phyloP scores from a whole-genome alignment of 78 protist genomes.

The Cavenderia fasciculata region DNA sequence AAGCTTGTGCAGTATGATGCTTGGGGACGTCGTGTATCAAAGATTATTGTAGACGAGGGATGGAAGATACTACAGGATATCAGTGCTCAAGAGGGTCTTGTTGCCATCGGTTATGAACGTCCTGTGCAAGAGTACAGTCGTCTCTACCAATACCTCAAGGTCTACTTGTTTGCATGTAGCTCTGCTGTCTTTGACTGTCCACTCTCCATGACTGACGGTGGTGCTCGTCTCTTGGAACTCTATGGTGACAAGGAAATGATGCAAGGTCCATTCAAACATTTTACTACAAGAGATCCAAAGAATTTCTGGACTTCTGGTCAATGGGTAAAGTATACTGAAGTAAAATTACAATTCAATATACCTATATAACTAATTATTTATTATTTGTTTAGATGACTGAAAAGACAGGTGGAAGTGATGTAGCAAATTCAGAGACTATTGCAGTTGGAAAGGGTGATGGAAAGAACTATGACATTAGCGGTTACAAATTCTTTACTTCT shows the following conservation, averaged over 20 bases:
- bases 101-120: slow-evolving; percentile 75
- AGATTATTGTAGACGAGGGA: slow-evolving; percentile 65
- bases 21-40: slow-evolving; percentile 77
- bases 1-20: slow-evolving; percentile 60
- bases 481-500: slow-evolving; percentile 81
- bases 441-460: slow-evolving; percentile 21
- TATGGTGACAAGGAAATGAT: slow-evolving; percentile 23
- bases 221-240: slow-evolving; percentile 68
- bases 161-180: slow-evolving; percentile 81
- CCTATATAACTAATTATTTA: neutral
- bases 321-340: slow-evolving; percentile 30
- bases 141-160: slow-evolving; percentile 69
- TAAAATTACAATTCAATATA: neutral
- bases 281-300: slow-evolving; percentile 59
- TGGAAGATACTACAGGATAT: slow-evolving; percentile 81
- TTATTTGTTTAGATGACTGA: slow-evolving; percentile 80
- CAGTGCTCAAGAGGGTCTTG: slow-evolving; percentile 70
- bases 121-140: slow-evolving; percentile 54
- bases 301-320: slow-evolving; percentile 80
- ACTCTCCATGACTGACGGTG: slow-evolving; percentile 86
- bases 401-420: slow-evolving; percentile 85
- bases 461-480: slow-evolving; percentile 8
- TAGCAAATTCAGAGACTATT: slow-evolving; percentile 68
- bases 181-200: slow-evolving; percentile 80
- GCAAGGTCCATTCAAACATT: neutral